Base-by-base conservation (phyloP, 352 stramenopile species). In the Phytopythium sindhum region DNA sequence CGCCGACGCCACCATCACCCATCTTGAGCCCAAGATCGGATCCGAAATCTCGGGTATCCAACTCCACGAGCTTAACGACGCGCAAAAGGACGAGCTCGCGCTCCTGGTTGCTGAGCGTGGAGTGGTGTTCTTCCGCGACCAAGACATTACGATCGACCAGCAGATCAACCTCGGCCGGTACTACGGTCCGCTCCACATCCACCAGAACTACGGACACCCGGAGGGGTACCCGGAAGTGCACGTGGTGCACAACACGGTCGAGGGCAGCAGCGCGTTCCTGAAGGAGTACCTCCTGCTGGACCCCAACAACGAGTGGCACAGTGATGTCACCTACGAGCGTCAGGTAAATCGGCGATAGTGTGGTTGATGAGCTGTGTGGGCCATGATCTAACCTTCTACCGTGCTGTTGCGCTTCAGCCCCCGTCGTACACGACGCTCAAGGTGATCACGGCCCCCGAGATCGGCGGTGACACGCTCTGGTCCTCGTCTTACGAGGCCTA, bases 401-500 rank as follows among this genome's bases (percentile, higher is more conserved):
- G n/a, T 14, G 35, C 15, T 1, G 15, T n/a, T 29, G 9, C 12
- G 19, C 10, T 31, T 4, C 44, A 67, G 61, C 69, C 69, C 2
- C 69, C 69, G n/a, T 72, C 66, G n/a, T 76, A 76, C 62, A 76
- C 65, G 28, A 70, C 63, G 54, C 63, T 76, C 59, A 63, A 72
- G 39, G 33, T 82, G 29, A 24, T 77, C 48, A 73, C 66, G 1
- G 69, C 61, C 33, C 75, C 75, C 42, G 55, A 58, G 0, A 57
- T 71, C 29, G 75, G 75, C 15, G 75, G 68, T 17, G 75, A 80
- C 51, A 84, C 75, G 2, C 45, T 84, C 15, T 84, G 73, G 73
- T 63, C 72, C 0, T 80, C 73, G 4, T 60, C 66, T 2, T 80
- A 80, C 66, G 74, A 84, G 39, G 65, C 69, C 0, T 75, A 75